Conservation (phyloP, 1,284 basidiomycete genomes). For the Pascua guehoae region DNA sequence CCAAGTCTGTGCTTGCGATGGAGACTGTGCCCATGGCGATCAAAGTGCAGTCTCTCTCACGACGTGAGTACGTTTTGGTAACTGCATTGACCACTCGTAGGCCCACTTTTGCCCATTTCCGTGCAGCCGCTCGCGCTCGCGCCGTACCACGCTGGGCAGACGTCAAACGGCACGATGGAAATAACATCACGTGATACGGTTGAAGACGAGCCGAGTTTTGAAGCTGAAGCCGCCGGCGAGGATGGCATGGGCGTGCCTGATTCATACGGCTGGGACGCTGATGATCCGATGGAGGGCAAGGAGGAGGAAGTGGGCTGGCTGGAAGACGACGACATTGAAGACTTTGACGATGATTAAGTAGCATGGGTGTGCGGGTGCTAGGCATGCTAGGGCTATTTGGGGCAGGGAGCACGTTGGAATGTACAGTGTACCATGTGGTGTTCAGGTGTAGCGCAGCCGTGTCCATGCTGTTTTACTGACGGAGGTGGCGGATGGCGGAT, state of each 20-base stretch:
- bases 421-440: background rate
- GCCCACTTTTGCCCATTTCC: slow-evolving; percentile 30
- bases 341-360: background rate
- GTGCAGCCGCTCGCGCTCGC: slow-evolving; percentile 30
- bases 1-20: slow-evolving; percentile 29
- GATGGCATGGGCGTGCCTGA: slow-evolving; percentile 19
- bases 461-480: too few relatives aligned
- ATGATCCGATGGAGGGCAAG: background rate
- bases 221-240: slow-evolving; percentile 9
- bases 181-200: slow-evolving; percentile 2
- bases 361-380: background rate
- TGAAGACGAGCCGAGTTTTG: slow-evolving; percentile 3
- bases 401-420: too few relatives aligned
- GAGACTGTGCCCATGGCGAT: slow-evolving; percentile 47
- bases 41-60: slow-evolving; percentile 35
- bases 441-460: too few relatives aligned
- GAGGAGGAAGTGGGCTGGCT: slow-evolving; percentile 10
- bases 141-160: slow-evolving; percentile 7
- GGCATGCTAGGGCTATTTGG: background rate
- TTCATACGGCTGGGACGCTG: slow-evolving; percentile 10
- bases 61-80: background rate
- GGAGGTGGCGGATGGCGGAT: too few relatives aligned
- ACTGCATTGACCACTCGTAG: slow-evolving; percentile 14
- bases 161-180: background rate
- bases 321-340: slow-evolving; percentile 20